These are phyloP conservation scores for Apiospora pterosperma DNA, from an alignment of 2,329 filamentous ascomycete species.

Conservation along the genomic window DNA sequence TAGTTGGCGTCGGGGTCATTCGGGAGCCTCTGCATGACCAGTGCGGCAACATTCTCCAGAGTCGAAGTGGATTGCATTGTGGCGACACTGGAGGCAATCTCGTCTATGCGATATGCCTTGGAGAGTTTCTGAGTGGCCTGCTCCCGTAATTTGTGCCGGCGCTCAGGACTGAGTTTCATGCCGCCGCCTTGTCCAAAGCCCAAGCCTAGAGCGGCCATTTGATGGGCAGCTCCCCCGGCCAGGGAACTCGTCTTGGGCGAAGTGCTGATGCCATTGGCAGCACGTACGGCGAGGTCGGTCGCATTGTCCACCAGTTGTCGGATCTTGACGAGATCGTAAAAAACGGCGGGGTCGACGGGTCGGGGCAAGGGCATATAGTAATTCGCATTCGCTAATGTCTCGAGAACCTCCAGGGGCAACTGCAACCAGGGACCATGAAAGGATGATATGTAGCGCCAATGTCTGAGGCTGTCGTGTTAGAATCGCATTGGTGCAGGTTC, in stretches of 20 bases:
- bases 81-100: constrained; percentile 78
- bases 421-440: constrained; percentile 84
- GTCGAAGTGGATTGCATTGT: constrained; percentile 79
- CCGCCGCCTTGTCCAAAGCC: constrained; percentile 57
- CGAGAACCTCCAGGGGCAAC: constrained; percentile 73
- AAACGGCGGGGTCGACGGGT: constrained; percentile 74
- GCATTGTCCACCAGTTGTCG: constrained; percentile 77
- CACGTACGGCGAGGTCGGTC: constrained; percentile 72
- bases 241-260: constrained; percentile 54
- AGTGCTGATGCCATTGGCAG: constrained; percentile 67
- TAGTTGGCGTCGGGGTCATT: constrained; percentile 73
- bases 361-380: constrained; percentile 73
- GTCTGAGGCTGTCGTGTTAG: constrained; percentile 42
- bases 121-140: constrained; percentile 76
- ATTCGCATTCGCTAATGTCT: constrained; percentile 75
- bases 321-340: constrained; percentile 84
- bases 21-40: constrained; percentile 69
- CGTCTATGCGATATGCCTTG: constrained; percentile 75
- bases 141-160: constrained; percentile 76
- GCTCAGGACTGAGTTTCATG: constrained; percentile 69
- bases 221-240: constrained; percentile 38
- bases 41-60: constrained; percentile 70
- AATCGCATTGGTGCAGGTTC: constrained; percentile 6
- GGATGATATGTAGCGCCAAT: constrained; percentile 81
- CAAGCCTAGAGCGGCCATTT: constrained; percentile 41